Evolutionary conservation across 306 rosid genomes (phyloP).

Genomic region (Begonia fuchsioides): DNA sequence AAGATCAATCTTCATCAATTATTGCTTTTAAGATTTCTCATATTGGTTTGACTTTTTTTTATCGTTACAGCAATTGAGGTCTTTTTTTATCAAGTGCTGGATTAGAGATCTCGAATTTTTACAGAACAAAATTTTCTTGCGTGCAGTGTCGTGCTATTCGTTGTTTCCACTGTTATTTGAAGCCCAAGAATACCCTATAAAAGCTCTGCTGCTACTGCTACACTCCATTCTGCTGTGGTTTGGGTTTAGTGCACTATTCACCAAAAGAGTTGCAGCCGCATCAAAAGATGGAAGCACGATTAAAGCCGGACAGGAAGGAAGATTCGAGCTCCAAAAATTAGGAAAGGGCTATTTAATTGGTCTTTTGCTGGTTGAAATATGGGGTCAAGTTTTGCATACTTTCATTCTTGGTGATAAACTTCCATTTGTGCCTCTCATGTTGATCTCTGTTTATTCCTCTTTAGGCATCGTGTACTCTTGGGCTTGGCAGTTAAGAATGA

Average conservation of each 20-base stretch:
- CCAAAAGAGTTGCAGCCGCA: conserved; percentile 14
- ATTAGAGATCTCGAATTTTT: too few species aligned
- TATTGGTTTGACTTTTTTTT: too few species aligned
- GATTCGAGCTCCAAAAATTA: conserved; percentile 31
- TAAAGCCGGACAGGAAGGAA: conserved; percentile 11
- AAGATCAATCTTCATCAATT: too few species aligned
- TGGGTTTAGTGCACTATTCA: conserved; percentile 53
- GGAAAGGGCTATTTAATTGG: conserved; percentile 45
- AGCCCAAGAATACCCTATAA: conserved; percentile 77
- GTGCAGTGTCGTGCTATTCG: conserved; percentile 84
- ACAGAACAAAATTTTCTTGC: not conserved
- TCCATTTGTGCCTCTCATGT: conserved; percentile 70
- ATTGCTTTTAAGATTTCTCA: too few species aligned
- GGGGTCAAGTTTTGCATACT: conserved; percentile 80
- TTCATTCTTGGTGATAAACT: conserved; percentile 46
- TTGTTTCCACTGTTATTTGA: conserved; percentile 66
- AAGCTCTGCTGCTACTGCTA: conserved; percentile 49
- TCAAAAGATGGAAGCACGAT: conserved; percentile 10
- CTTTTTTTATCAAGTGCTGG: too few species aligned
- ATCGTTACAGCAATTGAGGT: too few species aligned
- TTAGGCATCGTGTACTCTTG: conserved; percentile 69
- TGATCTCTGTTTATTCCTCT: conserved; percentile 57
- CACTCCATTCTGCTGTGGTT: conserved; percentile 60
- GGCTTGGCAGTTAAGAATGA: conserved; percentile 64
- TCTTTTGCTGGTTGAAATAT: conserved; percentile 53